Evolutionary conservation across 148 eudicot species (phyloP).

Genomic region (Rhododendron kiyosumense): DNA sequence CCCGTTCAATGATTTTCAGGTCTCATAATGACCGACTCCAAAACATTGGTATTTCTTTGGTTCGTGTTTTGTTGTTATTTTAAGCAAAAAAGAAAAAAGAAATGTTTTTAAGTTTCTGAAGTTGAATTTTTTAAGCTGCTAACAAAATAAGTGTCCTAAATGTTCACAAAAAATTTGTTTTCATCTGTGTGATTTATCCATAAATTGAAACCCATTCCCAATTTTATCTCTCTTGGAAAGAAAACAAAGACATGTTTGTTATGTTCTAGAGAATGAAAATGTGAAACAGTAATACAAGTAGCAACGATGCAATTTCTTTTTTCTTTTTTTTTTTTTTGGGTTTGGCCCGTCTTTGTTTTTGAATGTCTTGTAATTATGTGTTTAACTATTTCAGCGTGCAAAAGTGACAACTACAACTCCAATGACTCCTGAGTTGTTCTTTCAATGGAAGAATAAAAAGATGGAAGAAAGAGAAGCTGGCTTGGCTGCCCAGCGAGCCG

Average conservation of each 20-base stretch:
- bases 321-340: neutral
- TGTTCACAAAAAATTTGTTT: neutral
- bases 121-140: neutral
- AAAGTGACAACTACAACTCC: conserved; percentile 59
- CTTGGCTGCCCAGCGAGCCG: conserved; percentile 60
- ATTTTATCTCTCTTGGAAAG: neutral
- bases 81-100: neutral
- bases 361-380: conserved; percentile 5
- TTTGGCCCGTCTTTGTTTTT: neutral
- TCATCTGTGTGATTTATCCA: neutral
- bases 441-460: conserved; percentile 65
- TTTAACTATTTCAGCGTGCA: conserved; percentile 43
- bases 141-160: neutral
- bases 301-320: neutral
- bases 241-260: neutral
- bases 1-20: neutral
- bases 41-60: neutral
- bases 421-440: conserved; percentile 56
- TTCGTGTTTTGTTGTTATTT: neutral
- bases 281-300: neutral
- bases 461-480: conserved; percentile 55
- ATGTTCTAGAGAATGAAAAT: neutral
- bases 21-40: neutral
- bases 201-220: neutral
- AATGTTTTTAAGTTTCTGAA: neutral